Base-by-base conservation (phyloP, 129 eudicot species). In the Artemisia tridentata region DNA sequence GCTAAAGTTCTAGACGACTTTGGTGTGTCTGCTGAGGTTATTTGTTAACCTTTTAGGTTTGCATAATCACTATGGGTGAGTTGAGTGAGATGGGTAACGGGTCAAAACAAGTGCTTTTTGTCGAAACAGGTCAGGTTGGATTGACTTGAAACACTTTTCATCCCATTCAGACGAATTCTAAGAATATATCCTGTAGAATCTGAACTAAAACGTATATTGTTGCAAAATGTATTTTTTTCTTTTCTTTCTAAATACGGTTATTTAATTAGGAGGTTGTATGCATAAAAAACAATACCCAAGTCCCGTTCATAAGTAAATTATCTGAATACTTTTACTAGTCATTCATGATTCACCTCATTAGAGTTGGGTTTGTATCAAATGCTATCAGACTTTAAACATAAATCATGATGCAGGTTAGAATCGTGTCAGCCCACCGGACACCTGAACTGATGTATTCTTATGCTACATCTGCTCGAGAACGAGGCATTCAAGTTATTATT, bases 341-440 rank as follows among this genome's bases (percentile, higher is more conserved):
- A 57, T 67, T 50, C 53, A 69, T 14, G 53, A 50, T 67, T 53
- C 7, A 11, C 9, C 13, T 25, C 23, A 54, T 66, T 65, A 41
- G 16, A 53, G 14, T 3, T 55, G 61, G 29, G 45, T 7, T 52
- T 20, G 63, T 57, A 7, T 20, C 34, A 38, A 38, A 38, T 38
- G 45, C 45, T 38, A 20, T 57, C 63, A 57, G 34, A 57, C 27
- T 17, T 4, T 45, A 11, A 15, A 27, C 29, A 25, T 15, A 10
- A 27, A 27, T 12, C 2, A 31, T 29, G 19, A 11, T 75, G 72
- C 79, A 88, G 98, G 98, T 92, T 68, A 85, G 88, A 83, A 87
- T 92, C 73, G 96, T 92, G 18, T 89, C 98, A 63, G 96, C 98
- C 59, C 98, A 92, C 69, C 80, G 98, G 46, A 89, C 96, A 10